Percentiles rank a stretch among this genome's conserved stretches.
phyloP scores from a whole-genome alignment of 2,329 filamentous ascomycete genomes.

The Dissoconium aciculare region DNA sequence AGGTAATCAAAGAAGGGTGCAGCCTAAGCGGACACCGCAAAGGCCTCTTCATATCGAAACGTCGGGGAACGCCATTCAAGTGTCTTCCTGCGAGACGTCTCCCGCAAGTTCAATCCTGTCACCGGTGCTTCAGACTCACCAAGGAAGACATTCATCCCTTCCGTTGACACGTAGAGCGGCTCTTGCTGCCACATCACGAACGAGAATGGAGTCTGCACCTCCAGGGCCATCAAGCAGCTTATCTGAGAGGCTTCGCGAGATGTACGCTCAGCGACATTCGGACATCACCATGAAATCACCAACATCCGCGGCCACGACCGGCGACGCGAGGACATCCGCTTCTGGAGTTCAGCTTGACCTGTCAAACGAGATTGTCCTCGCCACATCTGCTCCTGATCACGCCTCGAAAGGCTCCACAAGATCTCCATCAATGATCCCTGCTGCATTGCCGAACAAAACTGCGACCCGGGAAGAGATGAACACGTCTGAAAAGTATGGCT shows the following conservation, averaged over 20 bases:
- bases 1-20: no score
- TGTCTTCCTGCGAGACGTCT: neutral
- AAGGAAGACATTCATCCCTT: neutral
- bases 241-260: slow-evolving; percentile 7
- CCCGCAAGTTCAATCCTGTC: neutral
- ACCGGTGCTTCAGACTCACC: neutral
- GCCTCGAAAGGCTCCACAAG: slow-evolving; percentile 12
- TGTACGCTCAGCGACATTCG: no score
- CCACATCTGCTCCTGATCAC: slow-evolving; percentile 1
- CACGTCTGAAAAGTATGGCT: slow-evolving; percentile 22
- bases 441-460: slow-evolving; percentile 13
- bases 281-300: no score
- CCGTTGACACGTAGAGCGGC: no score
- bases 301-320: no score
- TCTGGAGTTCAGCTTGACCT: no score
- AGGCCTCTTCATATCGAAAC: no score
- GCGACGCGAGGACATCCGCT: no score
- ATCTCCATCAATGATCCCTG: slow-evolving; percentile 23
- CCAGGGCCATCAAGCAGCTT: slow-evolving; percentile 2
- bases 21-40: no score
- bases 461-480: slow-evolving; percentile 22
- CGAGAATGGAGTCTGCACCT: no score
- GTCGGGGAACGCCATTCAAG: no score
- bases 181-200: no score
- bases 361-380: neutral